These are phyloP conservation scores for Dothideomycetes sp. DNA, from an alignment of 2,329 filamentous ascomycete species.

Conservation along the genomic window DNA sequence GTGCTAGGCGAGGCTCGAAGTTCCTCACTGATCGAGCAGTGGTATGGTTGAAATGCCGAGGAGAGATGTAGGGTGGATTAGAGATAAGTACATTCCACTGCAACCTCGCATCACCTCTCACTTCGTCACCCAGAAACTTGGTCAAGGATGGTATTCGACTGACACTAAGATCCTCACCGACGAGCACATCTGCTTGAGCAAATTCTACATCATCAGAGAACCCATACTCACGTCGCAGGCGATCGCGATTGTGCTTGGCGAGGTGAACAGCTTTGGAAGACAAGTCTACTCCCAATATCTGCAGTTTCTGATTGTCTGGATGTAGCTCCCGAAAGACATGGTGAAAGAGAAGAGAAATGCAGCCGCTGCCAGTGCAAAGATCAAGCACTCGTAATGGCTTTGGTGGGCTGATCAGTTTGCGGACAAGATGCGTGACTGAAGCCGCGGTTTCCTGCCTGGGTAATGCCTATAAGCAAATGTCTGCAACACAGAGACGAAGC, in stretches of 20 bases:
- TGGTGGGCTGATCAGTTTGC: constrained; percentile 14
- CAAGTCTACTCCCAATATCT: constrained; percentile 63
- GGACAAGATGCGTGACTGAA: constrained; percentile 23
- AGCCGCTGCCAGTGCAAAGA: constrained; percentile 83
- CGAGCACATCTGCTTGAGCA: constrained; percentile 23
- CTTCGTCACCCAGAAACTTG: background rate
- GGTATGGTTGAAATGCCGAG: constrained; percentile 46
- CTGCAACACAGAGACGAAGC: background rate
- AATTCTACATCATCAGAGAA: constrained; percentile 14
- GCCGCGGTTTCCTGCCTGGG: constrained; percentile 37
- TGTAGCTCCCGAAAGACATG: constrained; percentile 39
- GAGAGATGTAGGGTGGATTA: constrained; percentile 87
- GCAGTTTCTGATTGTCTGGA: constrained; percentile 23
- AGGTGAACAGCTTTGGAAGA: constrained; percentile 54
- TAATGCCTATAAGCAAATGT: background rate
- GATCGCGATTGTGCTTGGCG: constrained; percentile 46
- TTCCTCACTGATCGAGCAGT: constrained; percentile 66
- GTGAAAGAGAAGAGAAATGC: constrained; percentile 70
- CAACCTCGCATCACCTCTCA: background rate
- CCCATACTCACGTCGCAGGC: constrained; percentile 6
- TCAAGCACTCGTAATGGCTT: constrained; percentile 56
- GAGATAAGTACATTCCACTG: constrained; percentile 56
- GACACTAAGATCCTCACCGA: background rate
- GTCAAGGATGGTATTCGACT: background rate
- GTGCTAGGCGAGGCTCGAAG: constrained; percentile 69